Evolutionary conservation across 352 stramenopile species (phyloP), one percentile per base, ranked within the genome.

Genomic region (Globisporangium heterothallicum): DNA sequence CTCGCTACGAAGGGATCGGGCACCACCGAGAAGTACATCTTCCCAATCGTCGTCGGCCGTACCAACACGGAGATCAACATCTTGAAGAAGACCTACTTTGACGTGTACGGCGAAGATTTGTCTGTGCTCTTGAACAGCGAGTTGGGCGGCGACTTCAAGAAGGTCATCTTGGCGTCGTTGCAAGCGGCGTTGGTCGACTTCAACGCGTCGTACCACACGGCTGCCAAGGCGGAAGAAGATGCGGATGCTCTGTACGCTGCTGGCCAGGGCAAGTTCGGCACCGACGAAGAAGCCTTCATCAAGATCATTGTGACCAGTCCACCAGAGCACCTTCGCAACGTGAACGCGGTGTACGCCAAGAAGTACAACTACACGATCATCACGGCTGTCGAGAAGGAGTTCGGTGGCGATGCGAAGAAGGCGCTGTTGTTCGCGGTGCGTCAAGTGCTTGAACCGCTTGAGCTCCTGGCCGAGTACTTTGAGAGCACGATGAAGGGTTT

Each of bases 61-160:
- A 87, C 80, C 2, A 86, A 87, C 56, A 61, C 61, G 9, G 80
- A 92, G 56, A 72, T 92, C 42, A 64, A 64, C 56, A 88, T 92
- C 56, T 70, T 92, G 44, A 89, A 89, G 65, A 86, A 87, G 64
- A 84, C 80, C 0, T 92, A 74, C 64, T 89, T 77, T 49, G 71
- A 86, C 29, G 44, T 84, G 41, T 70, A 74, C 64, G 58, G 61
- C 45, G 64, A 84, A 36, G 80, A 92, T 41, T 55, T 92, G 42
- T 69, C 68, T 27, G 72, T 80, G 29, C 62, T 67, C 27, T 56
- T 89, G 50, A 65, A 84, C 53, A 61, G 59, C 41, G 80, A 92
- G 29, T 61, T 92, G 10, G 59, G 74, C 24, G 80, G 80, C 21
- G 80, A 92, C 63, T 72, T 89, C 46, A 46, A 56, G 25, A 88